Base-by-base conservation (phyloP, 805 yeast genomes). In the Candida anglica region DNA sequence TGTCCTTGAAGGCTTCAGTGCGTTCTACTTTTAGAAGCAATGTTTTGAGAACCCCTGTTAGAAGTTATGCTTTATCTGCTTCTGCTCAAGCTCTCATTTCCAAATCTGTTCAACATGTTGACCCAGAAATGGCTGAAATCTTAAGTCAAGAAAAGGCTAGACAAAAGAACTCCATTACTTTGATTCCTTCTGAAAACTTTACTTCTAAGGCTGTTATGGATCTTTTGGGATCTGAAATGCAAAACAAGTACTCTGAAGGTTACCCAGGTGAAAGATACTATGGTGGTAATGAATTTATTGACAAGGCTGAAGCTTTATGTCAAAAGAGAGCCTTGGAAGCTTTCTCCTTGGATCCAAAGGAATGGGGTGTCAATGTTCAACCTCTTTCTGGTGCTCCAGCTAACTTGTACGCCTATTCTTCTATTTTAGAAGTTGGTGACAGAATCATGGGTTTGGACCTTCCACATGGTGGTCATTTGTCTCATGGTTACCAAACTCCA, bases 181-280 rank as follows among this genome's bases (percentile, higher is more conserved):
- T 93, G 60, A 93, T 93, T 62, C 96, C 98, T 20, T 86, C 96
- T 36, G 98, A 93, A 71, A 93, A 93, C 68, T 89, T 91, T 73
- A 93, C 98, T 37, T 85, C 97, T 36, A 84, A 84, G 48, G 85
- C 98, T 27, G 98, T 93, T 30, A 85, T 91, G 70, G 98, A 93
- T 56, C 86, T 95, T 21, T 79, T 91, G 53, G 98, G 98, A 48
- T 83, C 98, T 33, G 96, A 94, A 60, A 87, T 93, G 96, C 86
- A 86, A 63, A 93, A 93, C 79, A 93, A 93, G 73, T 93, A 93
- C 71, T 88, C 97, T 25, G 98, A 93, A 70, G 98, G 98, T 43
- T 91, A 93, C 70, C 98, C 98, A 40, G 98, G 98, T 47, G 97
- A 95, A 44, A 81, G 98, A 66, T 93, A 93, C 74, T 93, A 93